These are phyloP conservation scores for Trichoderma cornu-damae DNA, from an alignment of 2,329 filamentous ascomycete genomes.

Conservation along the genomic window DNA sequence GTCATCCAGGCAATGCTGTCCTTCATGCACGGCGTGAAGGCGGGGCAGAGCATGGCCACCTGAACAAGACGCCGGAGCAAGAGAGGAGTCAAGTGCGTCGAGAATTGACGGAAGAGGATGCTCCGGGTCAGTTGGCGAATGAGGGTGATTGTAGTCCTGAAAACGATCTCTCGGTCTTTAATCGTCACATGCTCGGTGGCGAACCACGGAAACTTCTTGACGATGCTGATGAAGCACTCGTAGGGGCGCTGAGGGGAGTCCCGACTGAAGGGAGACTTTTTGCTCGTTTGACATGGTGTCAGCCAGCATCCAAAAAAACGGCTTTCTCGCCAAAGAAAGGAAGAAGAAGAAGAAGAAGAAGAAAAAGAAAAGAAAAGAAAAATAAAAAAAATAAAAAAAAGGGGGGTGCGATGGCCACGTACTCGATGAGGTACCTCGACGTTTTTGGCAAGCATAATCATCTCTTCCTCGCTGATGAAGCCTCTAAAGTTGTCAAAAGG, in stretches of 20 bases:
- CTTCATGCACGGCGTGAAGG: slow-evolving; percentile 58
- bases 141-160: slow-evolving; percentile 46
- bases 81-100: slow-evolving; percentile 45
- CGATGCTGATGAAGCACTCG: slow-evolving; percentile 59
- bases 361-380: neutral
- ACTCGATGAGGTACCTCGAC: slow-evolving; percentile 58
- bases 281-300: neutral
- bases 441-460: slow-evolving; percentile 59
- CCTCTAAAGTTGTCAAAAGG: slow-evolving; percentile 53
- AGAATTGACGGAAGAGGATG: slow-evolving; percentile 37
- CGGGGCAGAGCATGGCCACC: slow-evolving; percentile 52
- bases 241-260: slow-evolving; percentile 60
- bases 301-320: slow-evolving; percentile 11
- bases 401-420: slow-evolving; percentile 36
- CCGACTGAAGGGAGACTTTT: slow-evolving; percentile 53
- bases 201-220: slow-evolving; percentile 60
- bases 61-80: slow-evolving; percentile 50
- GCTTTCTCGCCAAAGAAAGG: neutral
- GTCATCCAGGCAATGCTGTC: slow-evolving; percentile 49
- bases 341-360: neutral
- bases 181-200: slow-evolving; percentile 53
- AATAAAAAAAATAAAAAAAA: too few relatives aligned
- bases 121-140: slow-evolving; percentile 42
- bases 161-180: slow-evolving; percentile 50
- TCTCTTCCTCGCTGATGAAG: slow-evolving; percentile 58